Evolutionary conservation across 208 protist species (phyloP).

Genomic region (Trypanosoma cruzi): DNA sequence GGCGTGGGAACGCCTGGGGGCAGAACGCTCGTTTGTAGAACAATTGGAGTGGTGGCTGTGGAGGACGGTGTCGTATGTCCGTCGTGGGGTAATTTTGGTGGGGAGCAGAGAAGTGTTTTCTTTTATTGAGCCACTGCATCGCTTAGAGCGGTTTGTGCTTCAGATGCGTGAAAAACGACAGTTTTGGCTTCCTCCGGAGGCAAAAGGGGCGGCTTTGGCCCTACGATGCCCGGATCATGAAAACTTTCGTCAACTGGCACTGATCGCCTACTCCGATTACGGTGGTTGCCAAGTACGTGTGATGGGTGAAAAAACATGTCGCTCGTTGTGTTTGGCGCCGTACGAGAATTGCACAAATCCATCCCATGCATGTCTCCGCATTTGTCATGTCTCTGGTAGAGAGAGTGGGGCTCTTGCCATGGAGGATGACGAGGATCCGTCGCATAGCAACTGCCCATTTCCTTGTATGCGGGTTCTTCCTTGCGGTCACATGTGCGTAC

Average conservation of each 20-base stretch:
- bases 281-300: conserved; percentile 38
- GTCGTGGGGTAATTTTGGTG: conserved; percentile 60
- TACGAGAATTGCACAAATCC: conserved; percentile 59
- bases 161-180: conserved; percentile 41
- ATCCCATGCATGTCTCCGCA: conserved; percentile 72
- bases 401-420: background rate
- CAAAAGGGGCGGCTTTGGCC: conserved; percentile 50
- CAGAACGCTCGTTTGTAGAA: conserved; percentile 43
- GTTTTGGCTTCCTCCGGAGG: conserved; percentile 75
- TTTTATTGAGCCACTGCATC: conserved; percentile 56
- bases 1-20: conserved; percentile 24
- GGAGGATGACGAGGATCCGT: background rate
- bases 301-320: conserved; percentile 53
- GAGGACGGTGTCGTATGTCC: conserved; percentile 54
- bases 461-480: conserved; percentile 58
- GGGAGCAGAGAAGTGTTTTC: conserved; percentile 66
- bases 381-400: conserved; percentile 47
- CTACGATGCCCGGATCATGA: conserved; percentile 79
- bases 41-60: conserved; percentile 81
- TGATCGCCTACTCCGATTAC: conserved; percentile 32
- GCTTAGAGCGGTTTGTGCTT: conserved; percentile 58
- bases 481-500: conserved; percentile 77
- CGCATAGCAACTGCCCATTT: conserved; percentile 72
- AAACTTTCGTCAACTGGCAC: conserved; percentile 60
- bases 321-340: conserved; percentile 63